These are phyloP conservation scores for Citrullus mucosospermus DNA, from an alignment of 306 rosid species.

Conservation along the genomic window DNA sequence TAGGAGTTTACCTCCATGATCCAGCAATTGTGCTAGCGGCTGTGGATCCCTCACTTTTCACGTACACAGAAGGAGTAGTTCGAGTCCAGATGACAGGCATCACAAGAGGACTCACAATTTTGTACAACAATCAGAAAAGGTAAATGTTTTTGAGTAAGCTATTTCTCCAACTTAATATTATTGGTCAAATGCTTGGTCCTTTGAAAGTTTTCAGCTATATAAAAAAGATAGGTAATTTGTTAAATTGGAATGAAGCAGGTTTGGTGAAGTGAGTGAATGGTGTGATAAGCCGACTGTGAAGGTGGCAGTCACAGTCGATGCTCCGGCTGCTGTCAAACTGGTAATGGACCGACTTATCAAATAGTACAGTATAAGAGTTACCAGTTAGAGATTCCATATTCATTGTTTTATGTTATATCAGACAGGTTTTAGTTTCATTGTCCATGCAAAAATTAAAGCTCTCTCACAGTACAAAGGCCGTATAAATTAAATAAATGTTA, in stretches of 20 bases:
- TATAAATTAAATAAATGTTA: neutral
- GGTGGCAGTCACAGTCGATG: conserved; percentile 92
- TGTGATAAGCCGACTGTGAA: conserved; percentile 60
- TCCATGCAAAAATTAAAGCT: neutral
- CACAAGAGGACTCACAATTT: conserved; percentile 69
- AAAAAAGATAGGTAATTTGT: neutral
- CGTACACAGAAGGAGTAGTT: conserved; percentile 64
- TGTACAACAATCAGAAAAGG: conserved; percentile 72
- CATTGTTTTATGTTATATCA: neutral
- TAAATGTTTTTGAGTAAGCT: conserved; percentile 6
- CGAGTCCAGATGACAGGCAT: conserved; percentile 90
- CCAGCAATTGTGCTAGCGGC: conserved; percentile 75
- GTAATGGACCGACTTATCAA: conserved; percentile 72
- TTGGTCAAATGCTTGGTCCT: neutral
- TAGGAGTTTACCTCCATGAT: conserved; percentile 95
- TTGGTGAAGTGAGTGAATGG: conserved; percentile 80
- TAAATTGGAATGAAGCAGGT: conserved; percentile 34
- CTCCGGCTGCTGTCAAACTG: conserved; percentile 44
- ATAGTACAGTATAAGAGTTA: neutral
- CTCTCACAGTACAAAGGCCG: neutral
- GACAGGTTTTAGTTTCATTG: neutral
- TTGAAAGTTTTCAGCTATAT: neutral
- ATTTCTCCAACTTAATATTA: neutral
- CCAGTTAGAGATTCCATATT: neutral
- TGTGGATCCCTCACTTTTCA: conserved; percentile 58